phyloP scores from a whole-genome alignment of 2,329 filamentous ascomycete genomes.

The Eurotiales sp. region DNA sequence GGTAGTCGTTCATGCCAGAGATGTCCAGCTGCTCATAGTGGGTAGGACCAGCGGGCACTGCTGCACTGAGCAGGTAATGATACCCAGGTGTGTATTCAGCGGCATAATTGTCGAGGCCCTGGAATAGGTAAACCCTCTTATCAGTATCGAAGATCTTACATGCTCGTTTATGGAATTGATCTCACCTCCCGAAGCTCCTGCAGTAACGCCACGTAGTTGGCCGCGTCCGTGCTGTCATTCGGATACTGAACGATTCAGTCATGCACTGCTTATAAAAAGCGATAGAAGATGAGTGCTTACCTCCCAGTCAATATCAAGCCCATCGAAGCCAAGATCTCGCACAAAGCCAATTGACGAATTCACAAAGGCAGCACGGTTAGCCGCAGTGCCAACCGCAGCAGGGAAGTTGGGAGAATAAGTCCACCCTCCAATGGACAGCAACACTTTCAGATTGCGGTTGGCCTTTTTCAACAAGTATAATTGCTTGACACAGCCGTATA shows the following conservation, averaged over 20 bases:
- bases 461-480: constrained; percentile 62
- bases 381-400: constrained; percentile 57
- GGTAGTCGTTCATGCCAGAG: constrained; percentile 42
- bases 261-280: constrained; percentile 33
- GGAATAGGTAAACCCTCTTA: too few relatives aligned
- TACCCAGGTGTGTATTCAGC: constrained; percentile 33
- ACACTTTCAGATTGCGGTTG: constrained; percentile 71
- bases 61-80: constrained; percentile 46
- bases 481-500: constrained; percentile 59
- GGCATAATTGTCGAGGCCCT: constrained; percentile 45
- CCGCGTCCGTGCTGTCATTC: constrained; percentile 27
- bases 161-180: too few relatives aligned
- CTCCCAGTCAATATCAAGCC: constrained; percentile 44
- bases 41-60: constrained; percentile 38
- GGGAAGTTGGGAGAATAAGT: constrained; percentile 73
- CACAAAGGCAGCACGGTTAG: constrained; percentile 62
- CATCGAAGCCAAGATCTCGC: constrained; percentile 68
- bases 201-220: constrained; percentile 34
- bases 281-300: constrained; percentile 14
- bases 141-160: too few relatives aligned
- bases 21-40: constrained; percentile 45
- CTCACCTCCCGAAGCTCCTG: constrained; percentile 26
- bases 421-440: constrained; percentile 83
- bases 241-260: constrained; percentile 31
- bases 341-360: constrained; percentile 67